phyloP scores from a whole-genome alignment of 179 eudicot genomes.

The Carnegiea gigantea region DNA sequence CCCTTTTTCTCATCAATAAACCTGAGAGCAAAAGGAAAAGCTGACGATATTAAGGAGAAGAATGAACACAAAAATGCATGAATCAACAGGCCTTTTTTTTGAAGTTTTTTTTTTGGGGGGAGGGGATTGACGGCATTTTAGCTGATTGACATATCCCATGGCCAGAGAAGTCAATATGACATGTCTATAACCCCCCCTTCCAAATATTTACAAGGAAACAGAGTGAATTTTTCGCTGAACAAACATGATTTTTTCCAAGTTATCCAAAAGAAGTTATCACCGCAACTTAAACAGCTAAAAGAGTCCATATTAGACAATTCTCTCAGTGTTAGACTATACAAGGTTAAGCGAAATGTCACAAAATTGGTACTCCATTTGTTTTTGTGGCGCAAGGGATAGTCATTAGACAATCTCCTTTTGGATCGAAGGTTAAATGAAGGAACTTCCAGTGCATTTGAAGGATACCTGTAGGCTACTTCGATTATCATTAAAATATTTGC shows the following conservation, averaged over 20 bases:
- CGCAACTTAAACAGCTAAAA: background rate
- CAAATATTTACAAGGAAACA: background rate
- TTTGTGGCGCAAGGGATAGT: background rate
- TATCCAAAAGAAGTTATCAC: background rate
- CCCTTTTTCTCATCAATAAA: slow-evolving; percentile 80
- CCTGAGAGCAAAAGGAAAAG: slow-evolving; percentile 38
- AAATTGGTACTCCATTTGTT: background rate
- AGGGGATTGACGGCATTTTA: background rate
- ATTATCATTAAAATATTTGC: no score
- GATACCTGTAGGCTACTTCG: background rate
- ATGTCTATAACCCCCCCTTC: background rate
- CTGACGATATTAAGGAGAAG: background rate
- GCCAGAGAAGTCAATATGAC: background rate
- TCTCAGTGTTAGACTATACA: background rate
- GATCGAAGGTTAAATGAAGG: background rate
- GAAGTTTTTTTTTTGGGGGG: no score
- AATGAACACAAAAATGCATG: background rate
- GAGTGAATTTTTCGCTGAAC: background rate
- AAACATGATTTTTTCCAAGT: background rate
- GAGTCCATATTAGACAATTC: background rate
- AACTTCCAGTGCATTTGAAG: background rate
- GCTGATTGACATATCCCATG: background rate
- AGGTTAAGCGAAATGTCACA: background rate
- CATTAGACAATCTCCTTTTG: background rate
- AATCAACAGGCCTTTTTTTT: background rate